Conservation (phyloP, 345 rosid genomes). For the Salix exigua region DNA sequence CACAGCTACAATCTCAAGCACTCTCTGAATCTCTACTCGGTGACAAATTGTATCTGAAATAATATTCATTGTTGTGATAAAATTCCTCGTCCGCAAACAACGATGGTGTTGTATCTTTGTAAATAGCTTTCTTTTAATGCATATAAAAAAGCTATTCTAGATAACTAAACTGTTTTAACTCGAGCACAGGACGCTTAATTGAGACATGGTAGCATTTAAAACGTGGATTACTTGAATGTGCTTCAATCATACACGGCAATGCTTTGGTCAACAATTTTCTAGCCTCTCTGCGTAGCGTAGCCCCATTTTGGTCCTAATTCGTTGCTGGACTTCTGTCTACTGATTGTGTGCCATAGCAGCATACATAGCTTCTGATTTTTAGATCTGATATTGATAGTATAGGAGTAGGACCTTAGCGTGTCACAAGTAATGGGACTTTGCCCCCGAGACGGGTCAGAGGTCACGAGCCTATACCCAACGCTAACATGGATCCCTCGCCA, state of each 20-base stretch:
- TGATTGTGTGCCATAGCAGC: background rate
- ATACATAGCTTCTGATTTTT: background rate
- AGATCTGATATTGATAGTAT: background rate
- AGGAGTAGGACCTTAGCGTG: background rate
- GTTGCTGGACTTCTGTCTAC: background rate
- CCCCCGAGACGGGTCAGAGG: background rate
- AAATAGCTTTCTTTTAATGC: background rate
- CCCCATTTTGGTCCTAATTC: background rate
- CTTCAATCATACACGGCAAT: background rate
- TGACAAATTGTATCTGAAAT: background rate
- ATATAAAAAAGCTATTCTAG: background rate
- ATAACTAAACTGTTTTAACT: background rate
- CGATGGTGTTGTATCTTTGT: background rate
- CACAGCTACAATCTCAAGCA: too few species aligned
- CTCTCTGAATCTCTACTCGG: too few species aligned
- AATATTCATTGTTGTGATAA: background rate
- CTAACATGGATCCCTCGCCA: conserved; percentile 6
- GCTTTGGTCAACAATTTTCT: background rate
- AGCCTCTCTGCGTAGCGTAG: background rate
- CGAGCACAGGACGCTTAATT: background rate
- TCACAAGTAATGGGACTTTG: background rate
- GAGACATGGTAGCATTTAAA: too few species aligned
- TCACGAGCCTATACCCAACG: conserved; percentile 15
- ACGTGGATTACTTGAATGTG: too few species aligned
- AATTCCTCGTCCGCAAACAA: background rate